Evolutionary conservation across 306 rosid species (phyloP).

Genomic region (Luffa acutangula): DNA sequence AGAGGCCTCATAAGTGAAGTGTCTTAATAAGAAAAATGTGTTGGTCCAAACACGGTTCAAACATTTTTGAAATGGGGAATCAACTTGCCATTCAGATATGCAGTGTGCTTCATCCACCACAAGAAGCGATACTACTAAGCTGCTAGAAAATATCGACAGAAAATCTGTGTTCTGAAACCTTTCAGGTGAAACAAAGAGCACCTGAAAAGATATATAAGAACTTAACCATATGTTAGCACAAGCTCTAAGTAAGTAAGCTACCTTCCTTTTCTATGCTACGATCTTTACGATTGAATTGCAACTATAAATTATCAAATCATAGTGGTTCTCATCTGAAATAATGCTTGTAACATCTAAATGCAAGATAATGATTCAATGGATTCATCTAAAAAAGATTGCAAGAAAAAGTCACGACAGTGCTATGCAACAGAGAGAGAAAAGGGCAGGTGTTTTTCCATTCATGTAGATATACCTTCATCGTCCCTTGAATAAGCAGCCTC

Average conservation of each 20-base stretch:
- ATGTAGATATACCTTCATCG: constrained; percentile 43
- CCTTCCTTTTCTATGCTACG: too few relatives aligned
- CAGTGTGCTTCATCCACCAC: constrained; percentile 96
- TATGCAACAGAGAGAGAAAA: background rate
- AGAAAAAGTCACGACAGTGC: background rate
- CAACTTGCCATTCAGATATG: constrained; percentile 83
- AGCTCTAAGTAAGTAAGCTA: too few relatives aligned
- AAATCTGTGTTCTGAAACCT: constrained; percentile 77
- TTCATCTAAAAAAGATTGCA: background rate
- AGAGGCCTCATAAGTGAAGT: background rate
- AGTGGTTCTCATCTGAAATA: background rate
- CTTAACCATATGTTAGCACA: background rate
- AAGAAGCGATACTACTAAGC: constrained; percentile 51
- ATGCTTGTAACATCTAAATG: background rate
- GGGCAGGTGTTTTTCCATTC: background rate
- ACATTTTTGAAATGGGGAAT: background rate
- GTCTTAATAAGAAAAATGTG: constrained; percentile 10
- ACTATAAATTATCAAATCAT: background rate
- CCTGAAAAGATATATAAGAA: constrained; percentile 32
- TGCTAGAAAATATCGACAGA: constrained; percentile 46
- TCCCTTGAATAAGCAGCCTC: constrained; percentile 56
- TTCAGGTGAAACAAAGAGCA: constrained; percentile 91
- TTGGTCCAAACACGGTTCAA: background rate
- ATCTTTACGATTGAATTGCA: background rate
- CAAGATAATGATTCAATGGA: background rate